These are phyloP conservation scores for Irpex sp. DNA, from an alignment of 1,284 basidiomycete genomes.

Conservation along the genomic window DNA sequence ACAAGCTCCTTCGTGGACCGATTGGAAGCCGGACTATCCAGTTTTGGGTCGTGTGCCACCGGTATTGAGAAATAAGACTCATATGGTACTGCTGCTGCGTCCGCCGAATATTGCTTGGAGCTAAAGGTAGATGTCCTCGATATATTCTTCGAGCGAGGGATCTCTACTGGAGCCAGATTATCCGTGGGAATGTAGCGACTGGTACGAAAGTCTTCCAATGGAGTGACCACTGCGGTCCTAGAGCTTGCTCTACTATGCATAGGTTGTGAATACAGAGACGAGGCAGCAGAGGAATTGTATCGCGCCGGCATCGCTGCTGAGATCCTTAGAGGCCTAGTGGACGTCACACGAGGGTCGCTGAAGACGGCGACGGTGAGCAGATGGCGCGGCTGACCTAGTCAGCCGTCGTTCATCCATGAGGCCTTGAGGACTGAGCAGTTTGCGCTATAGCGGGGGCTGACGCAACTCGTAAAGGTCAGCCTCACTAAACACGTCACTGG, in stretches of 20 bases:
- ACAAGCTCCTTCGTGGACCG: conserved; percentile 35
- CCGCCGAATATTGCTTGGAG: not conserved
- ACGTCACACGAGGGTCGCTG: not conserved
- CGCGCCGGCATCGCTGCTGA: not conserved
- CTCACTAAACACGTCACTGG: no score
- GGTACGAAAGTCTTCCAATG: conserved; percentile 5
- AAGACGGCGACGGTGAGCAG: not conserved
- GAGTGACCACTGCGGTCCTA: not conserved
- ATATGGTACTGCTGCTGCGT: conserved; percentile 13
- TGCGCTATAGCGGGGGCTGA: no score
- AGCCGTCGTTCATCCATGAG: not conserved
- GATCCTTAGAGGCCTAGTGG: not conserved
- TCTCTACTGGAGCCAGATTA: not conserved
- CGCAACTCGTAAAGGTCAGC: no score
- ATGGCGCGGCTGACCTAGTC: not conserved
- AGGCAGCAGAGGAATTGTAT: not conserved
- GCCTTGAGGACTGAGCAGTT: not conserved
- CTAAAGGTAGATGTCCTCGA: not conserved
- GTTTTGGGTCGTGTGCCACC: not conserved
- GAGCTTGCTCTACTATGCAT: conserved; percentile 7
- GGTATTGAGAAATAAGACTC: conserved; percentile 28
- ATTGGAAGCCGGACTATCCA: conserved; percentile 13
- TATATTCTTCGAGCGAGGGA: not conserved
- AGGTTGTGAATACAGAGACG: conserved; percentile 1
- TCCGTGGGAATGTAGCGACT: conserved; percentile 7